These are phyloP conservation scores for Drechslera avenae DNA, from an alignment of 2,329 filamentous ascomycete genomes.

Conservation along the genomic window DNA sequence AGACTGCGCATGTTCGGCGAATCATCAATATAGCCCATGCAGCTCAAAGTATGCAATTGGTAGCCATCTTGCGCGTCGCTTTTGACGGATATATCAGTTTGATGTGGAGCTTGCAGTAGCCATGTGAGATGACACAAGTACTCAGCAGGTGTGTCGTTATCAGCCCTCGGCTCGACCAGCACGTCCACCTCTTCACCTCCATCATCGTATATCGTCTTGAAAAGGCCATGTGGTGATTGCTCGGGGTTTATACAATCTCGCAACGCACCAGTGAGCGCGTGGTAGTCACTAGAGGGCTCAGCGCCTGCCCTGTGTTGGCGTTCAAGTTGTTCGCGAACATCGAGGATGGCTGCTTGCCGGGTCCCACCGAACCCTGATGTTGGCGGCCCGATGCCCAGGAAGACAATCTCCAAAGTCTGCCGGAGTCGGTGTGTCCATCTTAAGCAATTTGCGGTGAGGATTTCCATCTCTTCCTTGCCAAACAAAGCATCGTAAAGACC, in stretches of 20 bases:
- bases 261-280: slow-evolving; percentile 14
- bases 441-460: slow-evolving; percentile 2
- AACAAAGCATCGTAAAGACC: slow-evolving; percentile 12
- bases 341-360: slow-evolving; percentile 14
- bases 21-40: slow-evolving; percentile 22
- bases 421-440: slow-evolving; percentile 14
- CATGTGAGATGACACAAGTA: slow-evolving; percentile 22
- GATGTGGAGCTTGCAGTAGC: slow-evolving; percentile 15
- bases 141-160: slow-evolving; percentile 53
- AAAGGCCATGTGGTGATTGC: slow-evolving; percentile 1
- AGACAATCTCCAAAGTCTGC: slow-evolving; percentile 18
- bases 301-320: slow-evolving; percentile 14
- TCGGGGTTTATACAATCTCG: slow-evolving; percentile 5
- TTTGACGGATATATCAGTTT: slow-evolving; percentile 4
- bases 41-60: slow-evolving; percentile 17
- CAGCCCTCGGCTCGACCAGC: slow-evolving; percentile 72
- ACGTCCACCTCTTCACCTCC: slow-evolving; percentile 17
- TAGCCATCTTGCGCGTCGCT: slow-evolving; percentile 10
- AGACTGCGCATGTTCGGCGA: slow-evolving; percentile 14
- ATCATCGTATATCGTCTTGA: slow-evolving; percentile 19
- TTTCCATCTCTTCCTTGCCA: slow-evolving; percentile 14
- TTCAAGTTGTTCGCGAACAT: slow-evolving; percentile 16
- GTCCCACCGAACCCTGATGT: slow-evolving; percentile 11
- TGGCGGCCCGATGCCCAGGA: slow-evolving; percentile 14
- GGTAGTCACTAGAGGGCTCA: slow-evolving; percentile 12